These are phyloP conservation scores for Beverwykella pulmonaria DNA, from an alignment of 495 filamentous ascomycete species.

Conservation along the genomic window DNA sequence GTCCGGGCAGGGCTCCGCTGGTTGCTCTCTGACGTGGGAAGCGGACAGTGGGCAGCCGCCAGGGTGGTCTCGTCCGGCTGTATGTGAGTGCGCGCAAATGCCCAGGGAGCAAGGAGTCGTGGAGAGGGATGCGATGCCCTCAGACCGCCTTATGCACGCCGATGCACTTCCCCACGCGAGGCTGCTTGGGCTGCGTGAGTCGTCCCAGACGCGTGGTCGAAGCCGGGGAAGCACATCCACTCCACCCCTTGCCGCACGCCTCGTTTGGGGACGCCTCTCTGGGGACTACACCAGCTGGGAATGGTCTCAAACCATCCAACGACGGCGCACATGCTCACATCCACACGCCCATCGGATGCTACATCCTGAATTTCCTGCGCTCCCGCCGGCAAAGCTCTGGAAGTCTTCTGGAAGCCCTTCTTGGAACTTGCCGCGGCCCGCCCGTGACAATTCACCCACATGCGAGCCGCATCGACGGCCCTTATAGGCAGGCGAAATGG, in stretches of 20 bases:
- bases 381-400: constrained; percentile 16
- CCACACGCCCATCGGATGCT: constrained; percentile 12
- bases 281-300: not conserved
- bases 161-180: constrained; percentile 34
- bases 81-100: too few species aligned
- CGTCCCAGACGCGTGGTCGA: constrained; percentile 30
- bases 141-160: constrained; percentile 34
- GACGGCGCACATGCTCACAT: not conserved
- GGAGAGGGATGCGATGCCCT: not conserved
- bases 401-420: constrained; percentile 9
- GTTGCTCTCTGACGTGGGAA: constrained; percentile 18
- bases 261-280: too few species aligned
- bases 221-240: constrained; percentile 20
- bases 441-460: constrained; percentile 16
- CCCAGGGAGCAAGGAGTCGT: constrained; percentile 11
- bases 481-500: not conserved
- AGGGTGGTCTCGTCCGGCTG: not conserved
- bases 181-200: constrained; percentile 32
- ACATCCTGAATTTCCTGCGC: constrained; percentile 13
- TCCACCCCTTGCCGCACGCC: constrained; percentile 10
- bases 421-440: constrained; percentile 15
- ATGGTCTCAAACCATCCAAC: not conserved
- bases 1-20: constrained; percentile 11
- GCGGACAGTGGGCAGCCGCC: not conserved
- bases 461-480: constrained; percentile 1